phyloP scores from a whole-genome alignment of 305 asterid genomes.

The Stenogyne calaminthoides region DNA sequence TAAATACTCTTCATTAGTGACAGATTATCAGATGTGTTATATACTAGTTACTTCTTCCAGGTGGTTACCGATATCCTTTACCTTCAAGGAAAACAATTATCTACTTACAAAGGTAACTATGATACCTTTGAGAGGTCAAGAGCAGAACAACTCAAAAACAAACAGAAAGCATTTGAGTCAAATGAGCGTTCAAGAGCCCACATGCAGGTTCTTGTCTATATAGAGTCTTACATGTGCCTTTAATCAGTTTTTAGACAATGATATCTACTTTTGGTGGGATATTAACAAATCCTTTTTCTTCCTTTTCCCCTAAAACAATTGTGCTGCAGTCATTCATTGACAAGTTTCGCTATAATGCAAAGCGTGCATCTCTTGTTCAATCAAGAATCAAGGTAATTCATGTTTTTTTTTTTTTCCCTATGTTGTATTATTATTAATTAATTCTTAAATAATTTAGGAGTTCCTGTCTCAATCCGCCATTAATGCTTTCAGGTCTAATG shows the following conservation, averaged over 20 bases:
- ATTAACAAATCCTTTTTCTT: conserved; percentile 18
- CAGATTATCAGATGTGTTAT: conserved; percentile 20
- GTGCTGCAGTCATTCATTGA: conserved; percentile 84
- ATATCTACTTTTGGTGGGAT: conserved; percentile 17
- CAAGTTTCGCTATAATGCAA: conserved; percentile 96
- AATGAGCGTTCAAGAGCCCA: conserved; percentile 89
- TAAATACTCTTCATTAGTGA: conserved; percentile 1
- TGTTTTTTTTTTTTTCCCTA: neutral
- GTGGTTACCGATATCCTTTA: conserved; percentile 96
- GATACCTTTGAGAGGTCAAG: conserved; percentile 95
- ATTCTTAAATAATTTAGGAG: conserved; percentile 16
- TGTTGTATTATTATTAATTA: neutral
- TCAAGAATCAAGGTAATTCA: conserved; percentile 91
- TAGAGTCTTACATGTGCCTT: conserved; percentile 13
- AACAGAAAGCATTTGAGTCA: conserved; percentile 91
- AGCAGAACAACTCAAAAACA: conserved; percentile 86
- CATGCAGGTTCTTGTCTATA: conserved; percentile 70
- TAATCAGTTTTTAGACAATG: conserved; percentile 11
- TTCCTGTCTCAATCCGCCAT: conserved; percentile 12
- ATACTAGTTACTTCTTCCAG: conserved; percentile 45
- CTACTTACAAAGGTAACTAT: conserved; percentile 78
- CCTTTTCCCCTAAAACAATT: conserved; percentile 8
- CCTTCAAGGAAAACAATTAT: conserved; percentile 79
- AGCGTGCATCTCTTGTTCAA: conserved; percentile 99
- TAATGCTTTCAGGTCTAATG: conserved; percentile 14